Percentiles rank a stretch among this genome's conserved stretches.
phyloP scores from a whole-genome alignment of 2,329 filamentous ascomycete species.

The Alternaria postmessia region DNA sequence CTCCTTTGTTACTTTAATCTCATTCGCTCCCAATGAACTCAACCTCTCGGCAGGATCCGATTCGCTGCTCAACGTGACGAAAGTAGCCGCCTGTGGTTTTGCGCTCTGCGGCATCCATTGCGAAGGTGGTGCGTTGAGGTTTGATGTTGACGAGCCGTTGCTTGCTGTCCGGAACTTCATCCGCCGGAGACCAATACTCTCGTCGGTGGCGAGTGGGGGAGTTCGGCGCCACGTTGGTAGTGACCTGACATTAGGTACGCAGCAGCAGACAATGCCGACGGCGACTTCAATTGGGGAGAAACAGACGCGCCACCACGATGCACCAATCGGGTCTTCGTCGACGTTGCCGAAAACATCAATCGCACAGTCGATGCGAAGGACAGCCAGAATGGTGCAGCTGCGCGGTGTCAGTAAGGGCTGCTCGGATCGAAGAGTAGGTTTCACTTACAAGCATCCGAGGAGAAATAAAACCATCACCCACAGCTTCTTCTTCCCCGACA shows the following conservation, averaged over 20 bases:
- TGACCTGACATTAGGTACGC: constrained; percentile 25
- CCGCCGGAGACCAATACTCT: constrained; percentile 24
- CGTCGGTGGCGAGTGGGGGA: constrained; percentile 12
- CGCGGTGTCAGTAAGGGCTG: constrained; percentile 5
- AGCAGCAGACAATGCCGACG: constrained; percentile 30
- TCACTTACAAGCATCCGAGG: constrained; percentile 29
- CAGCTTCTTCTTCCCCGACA: constrained; percentile 23
- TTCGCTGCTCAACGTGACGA: constrained; percentile 28
- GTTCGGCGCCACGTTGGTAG: constrained; percentile 19
- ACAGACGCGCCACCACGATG: constrained; percentile 31
- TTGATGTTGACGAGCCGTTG: constrained; percentile 27
- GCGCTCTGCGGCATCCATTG: constrained; percentile 21
- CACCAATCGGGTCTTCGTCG: constrained; percentile 23
- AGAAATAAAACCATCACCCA: constrained; percentile 20
- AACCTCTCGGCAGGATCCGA: constrained; percentile 18
- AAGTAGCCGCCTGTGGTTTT: constrained; percentile 24
- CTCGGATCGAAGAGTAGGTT: too few relatives aligned
- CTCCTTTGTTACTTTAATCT: constrained; percentile 32
- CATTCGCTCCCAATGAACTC: constrained; percentile 19
- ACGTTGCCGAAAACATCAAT: constrained; percentile 28
- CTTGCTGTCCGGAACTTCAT: constrained; percentile 26
- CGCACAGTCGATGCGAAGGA: constrained; percentile 31
- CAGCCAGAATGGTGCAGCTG: constrained; percentile 28
- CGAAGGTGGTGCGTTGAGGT: constrained; percentile 22
- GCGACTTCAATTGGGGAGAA: constrained; percentile 33